Percentiles rank a stretch among this genome's conserved stretches.
Evolutionary conservation across 768 basidiomycete genomes (phyloP).

Genomic region (Boletus insuetus): DNA sequence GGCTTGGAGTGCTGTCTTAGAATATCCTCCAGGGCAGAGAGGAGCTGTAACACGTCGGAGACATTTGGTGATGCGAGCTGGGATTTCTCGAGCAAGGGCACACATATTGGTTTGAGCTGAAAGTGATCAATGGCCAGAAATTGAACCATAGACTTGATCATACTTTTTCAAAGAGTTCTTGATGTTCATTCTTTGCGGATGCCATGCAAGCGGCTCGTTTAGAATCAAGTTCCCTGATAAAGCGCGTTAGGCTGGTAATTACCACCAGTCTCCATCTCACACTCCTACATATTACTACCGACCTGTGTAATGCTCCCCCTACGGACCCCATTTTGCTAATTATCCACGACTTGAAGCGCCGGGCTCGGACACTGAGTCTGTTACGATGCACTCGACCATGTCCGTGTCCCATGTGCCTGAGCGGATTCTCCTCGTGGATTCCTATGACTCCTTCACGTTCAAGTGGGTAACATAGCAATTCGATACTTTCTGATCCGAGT

Average conservation of each 20-base stretch:
- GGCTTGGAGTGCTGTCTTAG: constrained; percentile 45
- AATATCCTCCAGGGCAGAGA: constrained; percentile 50
- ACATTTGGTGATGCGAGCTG: constrained; percentile 56
- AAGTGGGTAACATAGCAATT: constrained; percentile 51
- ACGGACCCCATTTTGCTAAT: neutral
- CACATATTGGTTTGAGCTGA: constrained; percentile 70
- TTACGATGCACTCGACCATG: neutral
- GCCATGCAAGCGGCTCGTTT: constrained; percentile 9
- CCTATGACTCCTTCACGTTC: constrained; percentile 87
- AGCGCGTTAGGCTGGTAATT: too few species aligned
- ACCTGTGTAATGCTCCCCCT: neutral
- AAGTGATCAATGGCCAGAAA: neutral
- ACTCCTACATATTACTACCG: too few species aligned
- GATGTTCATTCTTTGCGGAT: constrained; percentile 20
- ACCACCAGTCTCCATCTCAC: too few species aligned
- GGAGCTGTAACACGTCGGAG: constrained; percentile 44
- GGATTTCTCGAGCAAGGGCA: constrained; percentile 74
- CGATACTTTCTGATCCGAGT: neutral
- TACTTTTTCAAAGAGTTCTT: constrained; percentile 40
- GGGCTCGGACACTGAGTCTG: neutral
- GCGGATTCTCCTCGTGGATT: constrained; percentile 71
- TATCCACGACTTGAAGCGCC: neutral
- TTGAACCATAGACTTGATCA: neutral
- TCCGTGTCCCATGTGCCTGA: constrained; percentile 35
- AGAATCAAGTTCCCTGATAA: neutral